Evolutionary conservation across 331 rosid genomes (phyloP), one percentile per base, ranked within the genome.

Genomic region (Arachis monticola): DNA sequence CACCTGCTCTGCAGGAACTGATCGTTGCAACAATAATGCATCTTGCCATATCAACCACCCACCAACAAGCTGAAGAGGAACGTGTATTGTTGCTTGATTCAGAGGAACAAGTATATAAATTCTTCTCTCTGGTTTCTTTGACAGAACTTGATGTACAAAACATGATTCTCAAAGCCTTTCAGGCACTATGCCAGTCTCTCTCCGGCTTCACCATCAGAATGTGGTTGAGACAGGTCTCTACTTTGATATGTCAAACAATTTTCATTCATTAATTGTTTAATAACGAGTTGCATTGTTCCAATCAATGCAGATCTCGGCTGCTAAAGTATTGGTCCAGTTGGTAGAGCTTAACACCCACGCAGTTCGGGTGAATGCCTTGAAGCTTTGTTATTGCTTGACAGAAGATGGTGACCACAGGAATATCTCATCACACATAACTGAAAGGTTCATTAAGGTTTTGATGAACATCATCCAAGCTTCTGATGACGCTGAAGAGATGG

Each of bases 1-100:
- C 74, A 1, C 77, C 90, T 3, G 46, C 71, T 47, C 64, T 89
- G 75, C 82, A 80, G 3, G 88, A 87, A 68, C 87, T 75, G 70
- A 92, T 86, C 17, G 86, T 90, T 22, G 83, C 82, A 53, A 82
- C 85, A 56, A 80, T 89, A 47, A 82, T 83, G 92, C 79, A 85
- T 73, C 90, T 89, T 35, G 85, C 90, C 62, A 51, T 53, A 57
- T 83, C 92, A 17, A 87, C 88, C 40, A 73, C 82, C 73, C 73
- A 57, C 75, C 86, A 70, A 70, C 84, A 80, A 74, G 80, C 83
- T 12, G 77, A 72, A 50, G 63, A 50, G 40, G 89, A 71, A 4
- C 79, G 60, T 47, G 77, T 84, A 48, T 79, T 80, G 5, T 67
- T 86, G 77, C 64, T 89, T 57, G 83, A 83, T 67, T 84, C 93